Evolutionary conservation across 495 filamentous ascomycete species (phyloP), one percentile per base, ranked within the genome.

Genomic region (Penicillium pancosmium): DNA sequence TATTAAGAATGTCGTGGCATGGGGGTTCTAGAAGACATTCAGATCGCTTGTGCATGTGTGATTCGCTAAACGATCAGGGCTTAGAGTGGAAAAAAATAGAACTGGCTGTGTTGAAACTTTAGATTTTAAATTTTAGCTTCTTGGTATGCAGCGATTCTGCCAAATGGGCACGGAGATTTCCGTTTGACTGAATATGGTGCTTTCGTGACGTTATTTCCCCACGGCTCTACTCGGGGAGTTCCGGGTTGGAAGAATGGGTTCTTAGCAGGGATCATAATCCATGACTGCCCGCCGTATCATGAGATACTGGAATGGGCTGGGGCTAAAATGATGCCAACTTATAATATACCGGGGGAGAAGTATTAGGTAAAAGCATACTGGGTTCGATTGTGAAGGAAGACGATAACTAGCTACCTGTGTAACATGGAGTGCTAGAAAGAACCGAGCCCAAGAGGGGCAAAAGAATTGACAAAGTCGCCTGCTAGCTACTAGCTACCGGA

Each of bases 351-450:
- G 27, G 27, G 27, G 11, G 36, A 38, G 8, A 38, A 38, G 15
- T 5, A 38, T 38, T 12, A 38, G 15, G 43, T 15, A 54, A 58
- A 54, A 46, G 31, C 27, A 38, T 54, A 55, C 23, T 60, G 55
- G 55, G 55, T 55, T 67, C 51, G 56, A 63, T 61, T 64, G 23
- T 44, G 62, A 52, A 65, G 55, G 46, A 40, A 56, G 21, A 56
- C 51, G 54, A 55, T 47, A 49, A 55, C 60, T 53, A 64, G 50
- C 36, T 23, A 46, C 55, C 64, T 66, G 49, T 55, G 13, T 34
- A 31, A 63, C 16, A 62, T 52, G 44, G 59, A 60, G 56, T 46
- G 56, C 64, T 64, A 60, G 54, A 43, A 66, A 52, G 50, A 50
- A 61, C 58, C 57, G 58, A 57, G 55, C 54, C 59, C 59, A 48